phyloP scores from a whole-genome alignment of 495 filamentous ascomycete genomes.

The Geopyxis carbonaria region DNA sequence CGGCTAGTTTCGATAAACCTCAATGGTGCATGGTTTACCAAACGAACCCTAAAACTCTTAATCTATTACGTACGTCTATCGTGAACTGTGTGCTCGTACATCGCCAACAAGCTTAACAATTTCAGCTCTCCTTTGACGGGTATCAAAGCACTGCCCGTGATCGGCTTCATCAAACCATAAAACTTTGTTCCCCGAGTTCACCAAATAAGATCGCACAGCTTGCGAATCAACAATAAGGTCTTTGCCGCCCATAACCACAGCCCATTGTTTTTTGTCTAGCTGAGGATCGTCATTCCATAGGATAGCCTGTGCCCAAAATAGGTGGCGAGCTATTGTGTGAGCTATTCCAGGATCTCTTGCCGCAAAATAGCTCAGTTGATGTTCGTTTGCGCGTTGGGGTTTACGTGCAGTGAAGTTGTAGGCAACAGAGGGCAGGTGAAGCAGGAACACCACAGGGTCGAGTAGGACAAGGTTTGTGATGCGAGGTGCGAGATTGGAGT shows the following conservation, averaged over 20 bases:
- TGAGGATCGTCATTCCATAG: slow-evolving; percentile 47
- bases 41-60: no score
- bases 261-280: slow-evolving; percentile 30
- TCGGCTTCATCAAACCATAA: slow-evolving; percentile 46
- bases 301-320: slow-evolving; percentile 53
- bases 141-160: slow-evolving; percentile 53
- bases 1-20: no score
- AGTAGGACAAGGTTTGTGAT: slow-evolving; percentile 37
- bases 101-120: slow-evolving; percentile 28
- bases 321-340: slow-evolving; percentile 40
- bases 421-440: slow-evolving; percentile 52
- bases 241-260: slow-evolving; percentile 37
- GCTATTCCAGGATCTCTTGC: slow-evolving; percentile 46
- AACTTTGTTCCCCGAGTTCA: slow-evolving; percentile 16
- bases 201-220: slow-evolving; percentile 41
- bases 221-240: slow-evolving; percentile 50
- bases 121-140: slow-evolving; percentile 24
- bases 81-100: not conserved
- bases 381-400: slow-evolving; percentile 41
- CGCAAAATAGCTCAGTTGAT: slow-evolving; percentile 50
- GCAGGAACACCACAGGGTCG: slow-evolving; percentile 47
- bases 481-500: slow-evolving; percentile 26
- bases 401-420: slow-evolving; percentile 48
- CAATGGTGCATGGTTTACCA: no score
- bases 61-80: no score